phyloP scores from a whole-genome alignment of 345 rosid species.

The Firmiana major region DNA sequence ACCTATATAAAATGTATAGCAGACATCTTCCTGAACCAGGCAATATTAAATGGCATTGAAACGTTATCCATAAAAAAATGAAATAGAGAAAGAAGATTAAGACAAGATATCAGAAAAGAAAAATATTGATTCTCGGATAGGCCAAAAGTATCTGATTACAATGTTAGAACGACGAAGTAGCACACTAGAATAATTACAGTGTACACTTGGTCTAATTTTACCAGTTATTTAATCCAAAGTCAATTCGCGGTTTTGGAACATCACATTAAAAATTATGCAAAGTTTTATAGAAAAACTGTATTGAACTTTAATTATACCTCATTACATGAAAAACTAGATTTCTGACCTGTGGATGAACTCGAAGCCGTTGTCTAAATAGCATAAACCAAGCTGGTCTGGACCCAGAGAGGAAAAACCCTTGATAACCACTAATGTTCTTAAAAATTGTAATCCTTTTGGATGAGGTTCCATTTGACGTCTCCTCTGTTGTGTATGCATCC shows the following conservation, averaged over 20 bases:
- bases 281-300: conserved; percentile 6
- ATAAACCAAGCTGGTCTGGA: conserved; percentile 97
- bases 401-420: conserved; percentile 94
- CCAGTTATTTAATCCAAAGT: not conserved
- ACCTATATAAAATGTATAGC: not conserved
- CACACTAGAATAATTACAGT: not conserved
- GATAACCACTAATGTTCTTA: conserved; percentile 78
- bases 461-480: conserved; percentile 44
- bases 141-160: not conserved
- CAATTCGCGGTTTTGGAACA: not conserved
- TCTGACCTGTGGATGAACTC: conserved; percentile 95
- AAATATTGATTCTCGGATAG: not conserved
- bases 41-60: not conserved
- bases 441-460: conserved; percentile 74
- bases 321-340: conserved; percentile 1
- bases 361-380: conserved; percentile 85
- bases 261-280: not conserved
- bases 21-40: not conserved
- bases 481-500: conserved; percentile 84
- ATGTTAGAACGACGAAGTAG: not conserved
- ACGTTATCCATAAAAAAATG: not conserved
- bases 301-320: not conserved
- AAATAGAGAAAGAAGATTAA: not conserved
- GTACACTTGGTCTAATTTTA: not conserved
- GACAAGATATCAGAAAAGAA: not conserved